A percentile compares a stretch with the other conserved stretches of the same genome.
phyloP scores from a whole-genome alignment of 495 filamentous ascomycete genomes.

The Aspergillus steynii region DNA sequence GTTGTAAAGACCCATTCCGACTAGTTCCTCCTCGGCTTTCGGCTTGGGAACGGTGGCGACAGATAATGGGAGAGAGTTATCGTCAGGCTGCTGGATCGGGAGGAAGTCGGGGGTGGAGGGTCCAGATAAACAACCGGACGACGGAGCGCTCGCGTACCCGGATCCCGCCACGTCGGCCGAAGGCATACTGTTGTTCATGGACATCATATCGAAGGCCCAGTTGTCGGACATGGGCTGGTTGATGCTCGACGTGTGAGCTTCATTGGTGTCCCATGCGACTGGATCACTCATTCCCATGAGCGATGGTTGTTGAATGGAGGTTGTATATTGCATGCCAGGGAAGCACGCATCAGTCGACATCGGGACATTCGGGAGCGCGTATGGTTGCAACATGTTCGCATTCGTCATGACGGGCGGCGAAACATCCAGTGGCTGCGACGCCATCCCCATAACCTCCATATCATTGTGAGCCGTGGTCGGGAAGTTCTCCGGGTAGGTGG shows the following conservation, averaged over 20 bases:
- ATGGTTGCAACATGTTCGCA: constrained; percentile 30
- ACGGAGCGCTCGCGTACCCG: constrained; percentile 43
- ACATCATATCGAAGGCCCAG: constrained; percentile 43
- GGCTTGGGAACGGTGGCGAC: constrained; percentile 24
- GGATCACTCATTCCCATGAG: constrained; percentile 42
- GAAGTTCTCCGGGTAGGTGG: constrained; percentile 25
- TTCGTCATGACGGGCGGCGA: constrained; percentile 24
- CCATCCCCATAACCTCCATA: constrained; percentile 30
- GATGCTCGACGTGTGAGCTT: constrained; percentile 21
- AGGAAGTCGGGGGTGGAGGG: constrained; percentile 65
- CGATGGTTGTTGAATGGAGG: constrained; percentile 43
- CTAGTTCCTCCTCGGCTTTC: constrained; percentile 65
- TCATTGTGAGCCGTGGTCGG: constrained; percentile 25
- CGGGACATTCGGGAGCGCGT: constrained; percentile 29
- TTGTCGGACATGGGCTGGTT: constrained; percentile 30
- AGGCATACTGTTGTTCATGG: constrained; percentile 40
- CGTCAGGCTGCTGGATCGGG: constrained; percentile 46
- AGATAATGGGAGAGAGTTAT: constrained; percentile 11
- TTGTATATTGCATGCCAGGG: constrained; percentile 35
- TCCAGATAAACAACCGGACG: constrained; percentile 40
- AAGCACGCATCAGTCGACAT: constrained; percentile 30
- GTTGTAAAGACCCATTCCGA: constrained; percentile 84
- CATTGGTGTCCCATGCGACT: constrained; percentile 30
- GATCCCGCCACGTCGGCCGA: constrained; percentile 33
- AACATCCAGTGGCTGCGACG: constrained; percentile 27